Base-by-base conservation (phyloP, 1,284 basidiomycete species). In the Ustilago hordei region DNA sequence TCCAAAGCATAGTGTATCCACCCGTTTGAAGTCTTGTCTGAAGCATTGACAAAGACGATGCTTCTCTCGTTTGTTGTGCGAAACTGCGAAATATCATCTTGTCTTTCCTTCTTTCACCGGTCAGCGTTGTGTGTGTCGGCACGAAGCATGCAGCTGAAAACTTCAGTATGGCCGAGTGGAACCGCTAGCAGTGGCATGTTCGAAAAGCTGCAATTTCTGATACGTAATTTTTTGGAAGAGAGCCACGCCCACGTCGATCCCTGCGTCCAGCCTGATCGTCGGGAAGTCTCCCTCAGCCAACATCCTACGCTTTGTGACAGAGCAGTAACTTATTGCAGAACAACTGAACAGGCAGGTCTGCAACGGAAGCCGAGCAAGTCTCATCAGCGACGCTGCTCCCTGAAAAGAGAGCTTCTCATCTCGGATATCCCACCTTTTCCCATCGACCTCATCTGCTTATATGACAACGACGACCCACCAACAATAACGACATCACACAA, bases 161-260 rank as follows among this genome's bases (percentile, higher is more conserved):
- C 34, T 35, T 8, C 12, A 34, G 54, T 47, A 32, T 28, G 66
- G 60, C 56, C 56, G 67, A 69, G 61, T 53, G 54, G 57, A 69
- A 64, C 55, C 55, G 60, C 60, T 59, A 41, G n/a, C 28, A 19
- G 34, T 2, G 23, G 23, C 15, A 5, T 2, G 35, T 53, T n/a
- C 54, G 28, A 32, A 34, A 19, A 13, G 11, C 34, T 3, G 19
- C 17, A 28, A 47, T 28, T 28, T 28, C 23, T 28, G 23, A 28
- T 28, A 28, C 2, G 23, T 28, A 3, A 28, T 28, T 28, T 28
- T 28, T 28, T 28, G 23, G 23, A 28, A 28, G 8, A 23, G 48
- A 50, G 48, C 48, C 13, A 45, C 34, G 50, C 64, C 64, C 64
- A 64, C 64, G 57, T 28, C 64, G 57, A 66, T 66, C 43, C 17